Evolutionary conservation across 73 alveolate genomes (phyloP).

Genomic region (Effrenium voratum): DNA sequence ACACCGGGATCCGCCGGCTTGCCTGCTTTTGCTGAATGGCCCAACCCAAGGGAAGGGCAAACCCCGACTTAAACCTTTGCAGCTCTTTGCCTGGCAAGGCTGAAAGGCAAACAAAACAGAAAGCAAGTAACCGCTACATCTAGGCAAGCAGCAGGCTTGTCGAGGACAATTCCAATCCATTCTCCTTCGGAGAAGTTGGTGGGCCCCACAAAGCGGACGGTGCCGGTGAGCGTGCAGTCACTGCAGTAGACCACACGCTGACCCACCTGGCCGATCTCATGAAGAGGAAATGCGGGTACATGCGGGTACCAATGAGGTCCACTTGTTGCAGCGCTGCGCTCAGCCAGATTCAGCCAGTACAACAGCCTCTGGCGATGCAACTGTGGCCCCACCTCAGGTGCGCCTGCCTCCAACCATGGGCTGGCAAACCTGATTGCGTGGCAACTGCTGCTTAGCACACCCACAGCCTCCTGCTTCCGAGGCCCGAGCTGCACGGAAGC

Average conservation of each 20-base stretch:
- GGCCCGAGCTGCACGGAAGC: too few relatives aligned
- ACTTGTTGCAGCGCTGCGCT: not conserved
- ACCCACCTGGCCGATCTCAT: not conserved
- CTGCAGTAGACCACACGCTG: constrained; percentile 79
- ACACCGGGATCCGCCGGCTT: too few relatives aligned
- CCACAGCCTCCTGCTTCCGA: too few relatives aligned
- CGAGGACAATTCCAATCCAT: constrained; percentile 54
- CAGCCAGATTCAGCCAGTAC: not conserved
- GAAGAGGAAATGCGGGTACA: not conserved
- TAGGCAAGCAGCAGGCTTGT: constrained; percentile 29
- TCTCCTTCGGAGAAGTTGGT: constrained; percentile 73
- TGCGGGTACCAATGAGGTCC: not conserved
- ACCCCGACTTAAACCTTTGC: too few relatives aligned
- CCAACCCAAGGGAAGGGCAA: too few relatives aligned
- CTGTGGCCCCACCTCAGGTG: constrained; percentile 13
- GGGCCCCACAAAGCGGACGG: constrained; percentile 43
- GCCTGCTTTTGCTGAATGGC: too few relatives aligned
- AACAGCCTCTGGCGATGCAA: not conserved
- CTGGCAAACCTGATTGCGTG: constrained; percentile 35
- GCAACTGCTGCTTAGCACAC: too few relatives aligned
- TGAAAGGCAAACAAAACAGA: too few relatives aligned
- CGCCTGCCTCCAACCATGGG: constrained; percentile 74
- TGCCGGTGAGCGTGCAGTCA: constrained; percentile 41
- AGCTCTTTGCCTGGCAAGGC: too few relatives aligned
- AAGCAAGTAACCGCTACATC: too few relatives aligned